Evolutionary conservation across 176 grass and related monocot genomes (phyloP), one percentile per base, ranked within the genome.

Genomic region (Triticum turgidum): DNA sequence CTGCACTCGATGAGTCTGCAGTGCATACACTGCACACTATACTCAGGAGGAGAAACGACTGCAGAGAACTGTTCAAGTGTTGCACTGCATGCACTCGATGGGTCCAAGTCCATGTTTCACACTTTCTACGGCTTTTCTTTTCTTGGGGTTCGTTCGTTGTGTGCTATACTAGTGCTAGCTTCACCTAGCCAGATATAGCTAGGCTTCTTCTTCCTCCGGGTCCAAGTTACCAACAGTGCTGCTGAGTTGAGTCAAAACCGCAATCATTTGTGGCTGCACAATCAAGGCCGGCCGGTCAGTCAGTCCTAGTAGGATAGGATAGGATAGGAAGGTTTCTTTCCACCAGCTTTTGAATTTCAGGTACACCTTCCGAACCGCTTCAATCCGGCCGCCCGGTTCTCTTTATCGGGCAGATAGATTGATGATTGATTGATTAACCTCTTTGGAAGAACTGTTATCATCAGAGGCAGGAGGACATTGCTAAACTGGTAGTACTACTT

Each of bases 71-170:
- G 49, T 52, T 51, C 13, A 14, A 17, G 18, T n/a, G 69, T 24
- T 70, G 34, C 42, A 45, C 3, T 47, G 45, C 69, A 71, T 24
- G 67, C 77, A 80, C 61, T 80, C 15, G 77, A 89, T 80, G 82
- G 10, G 21, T 73, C 64, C 69, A 42, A 73, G 69, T 47, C 41
- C 41, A 45, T 74, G 71, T 74, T 22, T 27, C 38, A 24, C 33
- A 18, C 71, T 27, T 27, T 47, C 3, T 47, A 47, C 44, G 11
- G 44, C 44, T 70, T 20, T n/a, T 69, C 27, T 30, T 66, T 5
- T 30, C 11, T 33, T 7, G 11, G 27, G 32, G 5, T 18, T 54
- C 51, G 15, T 54, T 18, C 15, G 51, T 2, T 6, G 51, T 54
- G 15, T 54, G 51, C 15, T 17, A 0, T 15, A 1, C 51, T 54